Percentiles rank a stretch among this genome's conserved stretches.
Conservation (phyloP, 1,284 basidiomycete genomes). For the Rhodofomes roseus region DNA sequence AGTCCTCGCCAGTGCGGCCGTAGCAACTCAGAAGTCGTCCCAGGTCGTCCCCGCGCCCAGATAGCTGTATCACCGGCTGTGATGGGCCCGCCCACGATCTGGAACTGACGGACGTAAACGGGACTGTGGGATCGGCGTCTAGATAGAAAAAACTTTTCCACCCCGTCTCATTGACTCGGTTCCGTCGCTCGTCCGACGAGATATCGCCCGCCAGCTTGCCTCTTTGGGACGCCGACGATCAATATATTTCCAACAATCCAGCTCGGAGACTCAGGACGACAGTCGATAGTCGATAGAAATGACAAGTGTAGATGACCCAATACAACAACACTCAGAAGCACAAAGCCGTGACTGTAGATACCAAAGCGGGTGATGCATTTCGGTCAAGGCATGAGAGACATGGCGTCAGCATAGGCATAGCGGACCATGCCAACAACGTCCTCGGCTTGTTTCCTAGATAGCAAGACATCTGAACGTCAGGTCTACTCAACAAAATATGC, state of each 20-base stretch:
- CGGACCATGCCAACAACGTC: constrained; percentile 52
- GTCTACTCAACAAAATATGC: neutral
- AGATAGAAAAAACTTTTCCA: constrained; percentile 21
- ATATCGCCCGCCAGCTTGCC: constrained; percentile 15
- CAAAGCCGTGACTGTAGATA: neutral
- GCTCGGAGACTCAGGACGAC: neutral
- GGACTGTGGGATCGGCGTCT: neutral
- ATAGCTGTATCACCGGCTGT: neutral
- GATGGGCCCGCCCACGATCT: neutral
- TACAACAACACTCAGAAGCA: neutral
- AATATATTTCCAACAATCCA: constrained; percentile 4
- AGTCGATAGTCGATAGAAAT: neutral
- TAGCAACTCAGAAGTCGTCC: no score
- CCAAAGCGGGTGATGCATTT: no score
- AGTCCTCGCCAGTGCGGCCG: neutral
- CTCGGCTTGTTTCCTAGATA: constrained; percentile 17
- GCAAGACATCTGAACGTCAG: neutral
- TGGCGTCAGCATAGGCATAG: constrained; percentile 48
- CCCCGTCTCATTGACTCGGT: constrained; percentile 17
- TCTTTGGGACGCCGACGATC: constrained; percentile 5
- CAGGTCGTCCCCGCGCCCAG: neutral
- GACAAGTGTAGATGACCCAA: neutral
- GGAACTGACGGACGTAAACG: neutral
- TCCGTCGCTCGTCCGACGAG: constrained; percentile 19
- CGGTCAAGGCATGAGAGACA: constrained; percentile 43